A percentile compares a stretch with the other conserved stretches of the same genome.
Evolutionary conservation across 73 alveolate genomes (phyloP).

Genomic region (Effrenium voratum): DNA sequence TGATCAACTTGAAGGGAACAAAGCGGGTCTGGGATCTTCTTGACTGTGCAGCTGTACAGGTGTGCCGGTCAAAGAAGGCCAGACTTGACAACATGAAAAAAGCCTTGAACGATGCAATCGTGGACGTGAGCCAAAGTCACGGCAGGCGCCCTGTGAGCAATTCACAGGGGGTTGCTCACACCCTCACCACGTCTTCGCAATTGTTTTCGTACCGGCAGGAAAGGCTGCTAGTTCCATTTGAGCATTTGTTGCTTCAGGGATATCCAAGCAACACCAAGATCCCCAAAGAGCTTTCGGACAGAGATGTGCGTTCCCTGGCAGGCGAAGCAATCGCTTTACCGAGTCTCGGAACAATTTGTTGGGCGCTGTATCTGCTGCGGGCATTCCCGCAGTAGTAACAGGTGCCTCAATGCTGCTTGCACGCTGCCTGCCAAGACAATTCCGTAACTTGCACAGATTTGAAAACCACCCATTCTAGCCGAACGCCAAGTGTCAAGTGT

Average conservation of each 20-base stretch:
- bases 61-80: neutral
- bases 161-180: neutral
- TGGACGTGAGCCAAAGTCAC: conserved; percentile 30
- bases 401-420: no score
- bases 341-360: neutral
- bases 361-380: neutral
- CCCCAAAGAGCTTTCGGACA: neutral
- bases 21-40: neutral
- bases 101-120: neutral
- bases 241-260: conserved; percentile 6
- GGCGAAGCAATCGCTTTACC: conserved; percentile 25
- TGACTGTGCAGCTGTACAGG: neutral
- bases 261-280: neutral
- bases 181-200: neutral
- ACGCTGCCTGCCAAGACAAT: no score
- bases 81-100: neutral
- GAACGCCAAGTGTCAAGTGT: no score
- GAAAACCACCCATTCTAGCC: no score
- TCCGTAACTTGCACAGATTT: no score
- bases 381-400: neutral
- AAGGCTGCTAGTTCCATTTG: neutral
- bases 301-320: neutral
- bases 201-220: neutral
- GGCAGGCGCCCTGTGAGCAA: neutral
- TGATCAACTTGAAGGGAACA: neutral